Evolutionary conservation across 1,139 yeast species (phyloP).

Genomic region (Zygotorulaspora mrakii): DNA sequence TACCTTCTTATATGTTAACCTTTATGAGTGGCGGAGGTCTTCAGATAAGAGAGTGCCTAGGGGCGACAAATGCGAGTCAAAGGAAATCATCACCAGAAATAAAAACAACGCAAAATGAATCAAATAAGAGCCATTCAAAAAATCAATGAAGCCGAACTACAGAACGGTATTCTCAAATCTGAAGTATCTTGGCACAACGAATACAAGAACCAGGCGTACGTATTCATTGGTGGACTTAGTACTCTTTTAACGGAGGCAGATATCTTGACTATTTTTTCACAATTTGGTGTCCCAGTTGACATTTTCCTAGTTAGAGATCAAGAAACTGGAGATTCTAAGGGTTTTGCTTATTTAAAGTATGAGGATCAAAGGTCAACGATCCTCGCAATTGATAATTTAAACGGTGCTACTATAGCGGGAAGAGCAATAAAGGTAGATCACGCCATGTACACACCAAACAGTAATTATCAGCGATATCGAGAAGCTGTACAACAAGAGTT

Average conservation of each 20-base stretch:
- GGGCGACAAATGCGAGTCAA: neutral
- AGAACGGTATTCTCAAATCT: conserved; percentile 49
- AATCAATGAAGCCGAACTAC: conserved; percentile 66
- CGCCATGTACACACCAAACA: conserved; percentile 54
- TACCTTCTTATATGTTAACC: no score
- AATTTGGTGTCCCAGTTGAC: conserved; percentile 84
- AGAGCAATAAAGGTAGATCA: conserved; percentile 69
- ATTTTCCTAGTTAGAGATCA: conserved; percentile 66
- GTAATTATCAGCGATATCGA: conserved; percentile 45
- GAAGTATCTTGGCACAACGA: conserved; percentile 88
- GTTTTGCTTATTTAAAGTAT: conserved; percentile 80
- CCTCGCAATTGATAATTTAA: conserved; percentile 83
- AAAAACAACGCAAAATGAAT: conserved; percentile 19
- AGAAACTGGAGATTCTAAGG: conserved; percentile 64
- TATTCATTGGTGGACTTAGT: conserved; percentile 71
- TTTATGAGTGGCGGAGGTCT: no score
- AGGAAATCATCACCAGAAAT: neutral
- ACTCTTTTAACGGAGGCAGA: conserved; percentile 67
- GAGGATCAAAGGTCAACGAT: conserved; percentile 78
- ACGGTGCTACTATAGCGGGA: conserved; percentile 64
- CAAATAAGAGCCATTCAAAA: conserved; percentile 47
- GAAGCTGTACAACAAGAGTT: conserved; percentile 29
- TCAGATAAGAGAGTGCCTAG: no score
- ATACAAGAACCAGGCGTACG: conserved; percentile 64
- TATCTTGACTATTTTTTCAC: conserved; percentile 74